Evolutionary conservation across 768 basidiomycete species (phyloP).

Genomic region (Trichaptum fuscoviolaceum): DNA sequence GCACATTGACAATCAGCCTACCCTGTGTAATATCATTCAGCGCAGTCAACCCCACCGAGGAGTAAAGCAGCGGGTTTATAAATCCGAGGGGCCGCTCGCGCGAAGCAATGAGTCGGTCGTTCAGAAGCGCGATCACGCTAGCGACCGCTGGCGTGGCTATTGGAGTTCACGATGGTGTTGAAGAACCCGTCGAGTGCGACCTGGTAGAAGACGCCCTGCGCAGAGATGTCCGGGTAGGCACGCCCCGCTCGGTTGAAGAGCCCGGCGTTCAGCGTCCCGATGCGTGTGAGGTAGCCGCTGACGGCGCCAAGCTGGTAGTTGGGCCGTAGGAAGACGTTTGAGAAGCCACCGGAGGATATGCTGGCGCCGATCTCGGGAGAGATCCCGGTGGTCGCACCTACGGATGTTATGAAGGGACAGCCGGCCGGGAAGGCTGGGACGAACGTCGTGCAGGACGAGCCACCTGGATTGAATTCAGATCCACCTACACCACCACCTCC

Average conservation of each 20-base stretch:
- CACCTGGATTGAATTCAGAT: slow-evolving; percentile 38
- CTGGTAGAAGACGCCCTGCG: slow-evolving; percentile 47
- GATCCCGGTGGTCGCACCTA: slow-evolving; percentile 53
- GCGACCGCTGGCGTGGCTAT: slow-evolving; percentile 30
- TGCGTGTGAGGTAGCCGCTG: slow-evolving; percentile 8
- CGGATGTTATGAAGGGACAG: slow-evolving; percentile 42
- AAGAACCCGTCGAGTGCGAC: slow-evolving; percentile 45
- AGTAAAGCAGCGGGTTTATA: slow-evolving; percentile 18
- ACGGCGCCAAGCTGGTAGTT: slow-evolving; percentile 13
- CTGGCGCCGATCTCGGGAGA: slow-evolving; percentile 50
- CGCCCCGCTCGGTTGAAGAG: slow-evolving; percentile 19
- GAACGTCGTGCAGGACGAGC: slow-evolving; percentile 15
- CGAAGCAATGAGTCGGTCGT: slow-evolving; percentile 12
- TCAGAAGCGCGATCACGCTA: slow-evolving; percentile 18
- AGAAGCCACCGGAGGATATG: slow-evolving; percentile 71
- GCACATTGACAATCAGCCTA: background rate
- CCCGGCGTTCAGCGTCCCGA: slow-evolving; percentile 12
- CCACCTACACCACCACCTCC: slow-evolving; percentile 62
- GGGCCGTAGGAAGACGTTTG: slow-evolving; percentile 28
- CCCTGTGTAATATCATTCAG: slow-evolving; percentile 15
- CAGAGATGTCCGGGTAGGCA: slow-evolving; percentile 35
- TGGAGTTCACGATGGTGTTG: slow-evolving; percentile 39
- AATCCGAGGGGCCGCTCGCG: slow-evolving; percentile 14
- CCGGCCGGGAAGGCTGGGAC: slow-evolving; percentile 18
- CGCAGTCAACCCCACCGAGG: slow-evolving; percentile 10